Conservation (phyloP, 2,329 filamentous ascomycete species). For the Metarhizium humberi region DNA sequence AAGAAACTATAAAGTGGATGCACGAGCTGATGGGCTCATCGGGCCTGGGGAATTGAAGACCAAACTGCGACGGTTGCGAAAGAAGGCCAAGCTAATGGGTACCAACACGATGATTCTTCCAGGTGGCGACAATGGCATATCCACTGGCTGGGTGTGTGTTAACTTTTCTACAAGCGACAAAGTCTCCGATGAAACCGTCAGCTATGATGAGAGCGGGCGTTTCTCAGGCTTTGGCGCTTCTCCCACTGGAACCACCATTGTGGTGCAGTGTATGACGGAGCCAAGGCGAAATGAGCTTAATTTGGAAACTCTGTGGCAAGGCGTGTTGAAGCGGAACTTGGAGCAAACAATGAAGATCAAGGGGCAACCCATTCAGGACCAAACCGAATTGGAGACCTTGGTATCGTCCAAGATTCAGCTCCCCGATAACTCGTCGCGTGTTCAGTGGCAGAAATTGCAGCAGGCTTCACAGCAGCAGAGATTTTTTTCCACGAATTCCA, state of each 20-base stretch:
- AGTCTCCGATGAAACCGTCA: constrained; percentile 33
- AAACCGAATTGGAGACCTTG: constrained; percentile 19
- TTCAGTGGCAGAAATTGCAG: constrained; percentile 26
- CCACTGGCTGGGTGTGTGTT: constrained; percentile 93
- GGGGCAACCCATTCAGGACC: constrained; percentile 14
- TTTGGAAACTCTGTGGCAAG: constrained; percentile 43
- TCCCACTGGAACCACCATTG: constrained; percentile 39
- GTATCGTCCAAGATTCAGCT: constrained; percentile 24
- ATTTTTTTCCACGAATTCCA: constrained; percentile 22
- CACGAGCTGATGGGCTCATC: constrained; percentile 78
- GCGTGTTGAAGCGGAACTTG: constrained; percentile 27
- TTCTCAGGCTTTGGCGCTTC: constrained; percentile 69
- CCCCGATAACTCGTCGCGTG: constrained; percentile 17
- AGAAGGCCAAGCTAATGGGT: constrained; percentile 72
- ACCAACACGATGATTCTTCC: constrained; percentile 57
- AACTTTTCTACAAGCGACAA: constrained; percentile 67
- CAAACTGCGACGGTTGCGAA: constrained; percentile 70
- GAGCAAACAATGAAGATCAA: constrained; percentile 20
- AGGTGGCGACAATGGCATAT: constrained; percentile 71
- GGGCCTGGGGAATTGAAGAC: constrained; percentile 87
- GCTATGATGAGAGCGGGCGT: constrained; percentile 39
- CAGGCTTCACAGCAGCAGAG: constrained; percentile 24
- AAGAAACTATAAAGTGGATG: constrained; percentile 59
- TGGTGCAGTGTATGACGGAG: constrained; percentile 51
- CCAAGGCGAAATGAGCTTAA: constrained; percentile 41